These are phyloP conservation scores for Fragilaria radians DNA, from an alignment of 108 stramenopile genomes.

Conservation along the genomic window DNA sequence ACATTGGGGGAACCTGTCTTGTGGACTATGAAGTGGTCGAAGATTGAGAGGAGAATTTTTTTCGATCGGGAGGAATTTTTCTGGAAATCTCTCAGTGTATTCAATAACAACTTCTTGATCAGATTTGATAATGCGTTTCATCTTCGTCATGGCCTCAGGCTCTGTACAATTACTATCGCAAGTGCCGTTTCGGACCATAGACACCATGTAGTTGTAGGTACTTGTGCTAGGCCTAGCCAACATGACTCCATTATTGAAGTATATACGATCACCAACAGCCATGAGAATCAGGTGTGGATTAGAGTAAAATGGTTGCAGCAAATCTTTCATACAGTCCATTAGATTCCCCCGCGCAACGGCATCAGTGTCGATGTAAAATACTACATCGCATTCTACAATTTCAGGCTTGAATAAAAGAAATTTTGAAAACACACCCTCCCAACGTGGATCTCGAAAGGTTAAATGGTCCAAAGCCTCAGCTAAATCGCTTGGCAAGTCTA, in stretches of 20 bases:
- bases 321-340: background rate
- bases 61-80: background rate
- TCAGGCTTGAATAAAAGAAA: background rate
- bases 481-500: background rate
- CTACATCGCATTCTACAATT: background rate
- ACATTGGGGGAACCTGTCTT: background rate
- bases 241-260: background rate
- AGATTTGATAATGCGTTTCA: background rate
- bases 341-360: background rate
- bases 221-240: background rate
- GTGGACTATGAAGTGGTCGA: background rate
- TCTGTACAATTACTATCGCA: background rate
- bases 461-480: background rate
- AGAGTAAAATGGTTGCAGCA: background rate
- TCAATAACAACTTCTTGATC: background rate
- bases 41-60: background rate
- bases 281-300: background rate
- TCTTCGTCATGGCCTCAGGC: background rate
- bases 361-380: background rate
- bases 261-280: background rate
- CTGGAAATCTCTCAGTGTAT: background rate
- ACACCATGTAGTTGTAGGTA: background rate
- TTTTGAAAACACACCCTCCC: background rate
- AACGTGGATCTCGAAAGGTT: background rate
- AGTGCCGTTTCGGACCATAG: background rate